phyloP scores from a whole-genome alignment of 2,329 filamentous ascomycete genomes.

The Nemania sp. region DNA sequence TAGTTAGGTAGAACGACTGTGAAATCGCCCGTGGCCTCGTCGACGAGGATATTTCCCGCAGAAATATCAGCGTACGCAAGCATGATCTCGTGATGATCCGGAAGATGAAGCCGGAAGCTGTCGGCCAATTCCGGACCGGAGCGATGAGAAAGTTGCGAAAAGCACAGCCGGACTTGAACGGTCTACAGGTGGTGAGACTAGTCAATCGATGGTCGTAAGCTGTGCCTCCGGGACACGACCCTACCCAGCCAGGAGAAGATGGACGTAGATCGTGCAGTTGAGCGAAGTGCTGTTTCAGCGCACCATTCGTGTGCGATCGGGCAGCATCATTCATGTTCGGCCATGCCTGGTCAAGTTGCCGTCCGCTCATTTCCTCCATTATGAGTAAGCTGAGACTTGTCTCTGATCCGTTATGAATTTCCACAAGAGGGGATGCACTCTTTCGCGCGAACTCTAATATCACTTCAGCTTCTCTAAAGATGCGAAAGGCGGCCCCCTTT shows the following conservation, averaged over 20 bases:
- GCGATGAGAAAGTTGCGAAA: neutral
- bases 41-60: neutral
- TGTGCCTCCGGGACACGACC: neutral
- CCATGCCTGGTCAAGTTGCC: neutral
- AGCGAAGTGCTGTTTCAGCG: neutral
- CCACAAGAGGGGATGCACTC: neutral
- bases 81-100: neutral
- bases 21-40: neutral
- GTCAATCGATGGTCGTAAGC: neutral
- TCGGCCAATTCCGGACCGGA: neutral
- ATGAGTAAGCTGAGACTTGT: neutral
- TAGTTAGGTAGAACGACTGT: neutral
- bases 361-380: neutral
- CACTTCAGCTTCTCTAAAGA: constrained; percentile 2
- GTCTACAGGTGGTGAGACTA: neutral
- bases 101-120: neutral
- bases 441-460: constrained; percentile 1
- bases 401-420: neutral
- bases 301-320: neutral
- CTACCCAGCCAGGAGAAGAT: neutral
- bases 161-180: neutral
- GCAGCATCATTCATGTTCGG: neutral
- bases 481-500: constrained; percentile 8
- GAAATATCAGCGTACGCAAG: neutral
- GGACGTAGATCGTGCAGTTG: neutral